Evolutionary conservation across 2,329 filamentous ascomycete species (phyloP).

Genomic region (Penicillium palitans): DNA sequence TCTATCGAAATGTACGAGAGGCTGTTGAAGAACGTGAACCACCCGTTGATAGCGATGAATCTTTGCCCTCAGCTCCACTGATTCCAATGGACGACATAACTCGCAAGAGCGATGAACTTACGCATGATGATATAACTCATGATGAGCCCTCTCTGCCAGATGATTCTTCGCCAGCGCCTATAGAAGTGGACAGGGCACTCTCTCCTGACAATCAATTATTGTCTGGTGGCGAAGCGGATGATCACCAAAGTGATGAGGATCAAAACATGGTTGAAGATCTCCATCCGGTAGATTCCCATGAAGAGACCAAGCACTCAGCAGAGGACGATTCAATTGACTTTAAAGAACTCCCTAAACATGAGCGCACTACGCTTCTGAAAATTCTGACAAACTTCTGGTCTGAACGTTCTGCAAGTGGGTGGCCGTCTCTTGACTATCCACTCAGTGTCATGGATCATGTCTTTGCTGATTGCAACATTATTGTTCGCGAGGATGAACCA

Average conservation of each 20-base stretch:
- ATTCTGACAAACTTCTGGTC: conserved; percentile 98
- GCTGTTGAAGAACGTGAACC: conserved; percentile 79
- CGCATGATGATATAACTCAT: conserved; percentile 23
- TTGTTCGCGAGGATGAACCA: conserved; percentile 95
- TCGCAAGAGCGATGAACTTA: conserved; percentile 31
- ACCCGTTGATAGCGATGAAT: conserved; percentile 60
- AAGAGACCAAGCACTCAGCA: conserved; percentile 52
- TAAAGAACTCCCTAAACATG: conserved; percentile 83
- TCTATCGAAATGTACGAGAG: conserved; percentile 90
- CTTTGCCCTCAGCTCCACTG: conserved; percentile 30
- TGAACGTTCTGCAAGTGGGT: conserved; percentile 92
- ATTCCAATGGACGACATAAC: conserved; percentile 36
- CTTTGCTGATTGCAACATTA: conserved; percentile 94
- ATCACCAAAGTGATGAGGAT: conserved; percentile 69
- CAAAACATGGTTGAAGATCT: conserved; percentile 68
- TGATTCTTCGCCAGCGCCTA: conserved; percentile 38
- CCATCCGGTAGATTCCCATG: conserved; percentile 57
- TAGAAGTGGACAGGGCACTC: conserved; percentile 46
- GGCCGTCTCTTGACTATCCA: conserved; percentile 89
- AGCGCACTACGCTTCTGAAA: conserved; percentile 90
- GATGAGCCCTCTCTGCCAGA: conserved; percentile 32
- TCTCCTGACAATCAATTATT: conserved; percentile 53
- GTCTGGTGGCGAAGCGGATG: conserved; percentile 69
- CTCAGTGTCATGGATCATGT: conserved; percentile 86
- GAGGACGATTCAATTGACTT: conserved; percentile 58